Conservation (phyloP, 352 stramenopile species). For the Phytophthora citrophthora region DNA sequence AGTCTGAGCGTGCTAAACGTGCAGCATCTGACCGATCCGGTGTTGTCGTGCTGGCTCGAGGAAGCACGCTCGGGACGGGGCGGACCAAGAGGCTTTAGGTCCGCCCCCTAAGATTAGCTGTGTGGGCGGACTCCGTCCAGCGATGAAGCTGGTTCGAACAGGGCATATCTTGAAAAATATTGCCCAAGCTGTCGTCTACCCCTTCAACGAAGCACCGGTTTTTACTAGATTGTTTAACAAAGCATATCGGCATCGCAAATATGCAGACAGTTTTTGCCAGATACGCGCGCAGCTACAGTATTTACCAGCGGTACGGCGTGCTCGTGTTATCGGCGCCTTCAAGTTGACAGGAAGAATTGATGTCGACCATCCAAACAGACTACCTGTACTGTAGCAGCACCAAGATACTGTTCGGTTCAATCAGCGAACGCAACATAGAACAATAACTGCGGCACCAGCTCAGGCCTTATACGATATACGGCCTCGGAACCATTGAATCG, state of each 20-base stretch:
- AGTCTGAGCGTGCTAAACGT: not conserved
- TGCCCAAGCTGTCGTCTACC: not conserved
- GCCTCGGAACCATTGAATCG: too few species aligned
- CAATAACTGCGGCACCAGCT: not conserved
- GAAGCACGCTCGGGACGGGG: not conserved
- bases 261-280: not conserved
- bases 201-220: not conserved
- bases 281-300: not conserved
- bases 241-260: not conserved
- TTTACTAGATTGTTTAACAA: not conserved
- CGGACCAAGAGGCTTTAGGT: not conserved
- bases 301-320: not conserved
- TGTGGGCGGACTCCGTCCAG: too few species aligned
- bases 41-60: not conserved
- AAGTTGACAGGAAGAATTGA: not conserved
- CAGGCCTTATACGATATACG: too few species aligned
- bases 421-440: constrained; percentile 3
- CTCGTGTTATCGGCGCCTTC: too few species aligned
- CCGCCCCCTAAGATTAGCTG: too few species aligned
- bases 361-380: constrained; percentile 5
- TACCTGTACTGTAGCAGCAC: not conserved
- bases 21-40: not conserved
- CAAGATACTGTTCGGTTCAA: not conserved
- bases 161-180: too few species aligned
- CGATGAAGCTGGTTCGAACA: too few species aligned